phyloP scores from a whole-genome alignment of 768 basidiomycete genomes.

The Termitomyces bulborhizus region DNA sequence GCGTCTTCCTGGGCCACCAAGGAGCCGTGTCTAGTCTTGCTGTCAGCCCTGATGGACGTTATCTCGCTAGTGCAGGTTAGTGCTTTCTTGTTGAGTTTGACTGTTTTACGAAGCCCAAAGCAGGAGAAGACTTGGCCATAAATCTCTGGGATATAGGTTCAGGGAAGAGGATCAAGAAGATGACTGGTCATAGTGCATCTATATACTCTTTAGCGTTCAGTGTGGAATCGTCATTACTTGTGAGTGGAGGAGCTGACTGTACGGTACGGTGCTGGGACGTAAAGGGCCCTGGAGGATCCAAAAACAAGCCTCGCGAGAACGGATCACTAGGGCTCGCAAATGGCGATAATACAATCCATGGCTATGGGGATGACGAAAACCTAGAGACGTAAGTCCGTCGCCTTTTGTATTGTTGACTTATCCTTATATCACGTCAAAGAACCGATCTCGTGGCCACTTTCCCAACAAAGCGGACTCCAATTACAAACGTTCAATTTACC shows the following conservation, averaged over 20 bases:
- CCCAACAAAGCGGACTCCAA: constrained; percentile 93
- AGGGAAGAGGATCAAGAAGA: constrained; percentile 92
- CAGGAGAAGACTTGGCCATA: constrained; percentile 88
- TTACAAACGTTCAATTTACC: constrained; percentile 90
- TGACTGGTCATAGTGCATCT: constrained; percentile 88
- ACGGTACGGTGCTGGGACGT: constrained; percentile 99
- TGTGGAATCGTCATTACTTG: constrained; percentile 83
- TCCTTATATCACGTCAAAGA: constrained; percentile 32
- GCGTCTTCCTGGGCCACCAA: constrained; percentile 95
- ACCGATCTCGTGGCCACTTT: constrained; percentile 85
- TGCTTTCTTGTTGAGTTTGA: neutral
- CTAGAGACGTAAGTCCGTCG: constrained; percentile 60
- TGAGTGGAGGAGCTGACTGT: constrained; percentile 91
- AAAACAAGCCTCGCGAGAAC: constrained; percentile 52
- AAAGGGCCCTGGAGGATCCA: constrained; percentile 64
- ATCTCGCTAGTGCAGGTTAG: constrained; percentile 84
- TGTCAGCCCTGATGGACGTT: constrained; percentile 89
- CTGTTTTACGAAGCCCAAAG: neutral
- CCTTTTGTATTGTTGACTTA: constrained; percentile 2
- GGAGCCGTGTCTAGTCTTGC: constrained; percentile 82
- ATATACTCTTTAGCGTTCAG: constrained; percentile 91
- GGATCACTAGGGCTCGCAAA: constrained; percentile 23
- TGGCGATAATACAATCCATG: constrained; percentile 19
- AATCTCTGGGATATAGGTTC: constrained; percentile 96
- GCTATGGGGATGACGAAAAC: constrained; percentile 48